Percentiles rank a stretch among this genome's conserved stretches.
These are phyloP conservation scores for Ajuga chamaepitys DNA, from an alignment of 257 asterid species.

Conservation along the genomic window DNA sequence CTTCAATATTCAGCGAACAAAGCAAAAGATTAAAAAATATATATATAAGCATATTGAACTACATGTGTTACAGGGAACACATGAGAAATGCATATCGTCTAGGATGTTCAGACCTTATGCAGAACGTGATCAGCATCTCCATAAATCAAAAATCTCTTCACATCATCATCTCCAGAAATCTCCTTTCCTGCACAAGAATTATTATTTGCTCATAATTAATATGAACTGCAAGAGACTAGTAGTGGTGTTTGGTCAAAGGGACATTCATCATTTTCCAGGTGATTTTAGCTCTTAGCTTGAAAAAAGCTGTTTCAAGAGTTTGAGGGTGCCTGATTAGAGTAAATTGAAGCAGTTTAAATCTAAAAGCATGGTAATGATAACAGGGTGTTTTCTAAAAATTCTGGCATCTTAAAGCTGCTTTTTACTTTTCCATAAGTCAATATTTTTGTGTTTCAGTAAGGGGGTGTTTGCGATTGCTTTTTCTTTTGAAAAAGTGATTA, in stretches of 20 bases:
- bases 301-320: too few species aligned
- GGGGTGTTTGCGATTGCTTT: too few species aligned
- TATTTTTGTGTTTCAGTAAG: too few species aligned
- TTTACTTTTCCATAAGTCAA: too few species aligned
- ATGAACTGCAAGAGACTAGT: background rate
- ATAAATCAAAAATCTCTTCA: conserved; percentile 41
- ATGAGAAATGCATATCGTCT: conserved; percentile 1
- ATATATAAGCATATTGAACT: background rate
- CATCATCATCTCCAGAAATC: conserved; percentile 52
- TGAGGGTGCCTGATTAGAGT: too few species aligned
- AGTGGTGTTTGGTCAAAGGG: background rate
- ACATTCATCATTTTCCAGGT: too few species aligned
- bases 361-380: too few species aligned
- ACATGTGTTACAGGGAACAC: background rate
- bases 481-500: too few species aligned
- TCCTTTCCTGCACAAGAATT: conserved; percentile 52
- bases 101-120: conserved; percentile 42
- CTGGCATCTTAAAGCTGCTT: too few species aligned
- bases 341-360: too few species aligned
- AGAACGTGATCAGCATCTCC: conserved; percentile 70
- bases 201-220: background rate
- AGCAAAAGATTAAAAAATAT: background rate
- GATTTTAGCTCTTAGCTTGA: too few species aligned
- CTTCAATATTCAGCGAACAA: background rate
- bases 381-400: too few species aligned